These are phyloP conservation scores for Lipomyces sp. DNA, from an alignment of 805 yeast species.

Conservation along the genomic window DNA sequence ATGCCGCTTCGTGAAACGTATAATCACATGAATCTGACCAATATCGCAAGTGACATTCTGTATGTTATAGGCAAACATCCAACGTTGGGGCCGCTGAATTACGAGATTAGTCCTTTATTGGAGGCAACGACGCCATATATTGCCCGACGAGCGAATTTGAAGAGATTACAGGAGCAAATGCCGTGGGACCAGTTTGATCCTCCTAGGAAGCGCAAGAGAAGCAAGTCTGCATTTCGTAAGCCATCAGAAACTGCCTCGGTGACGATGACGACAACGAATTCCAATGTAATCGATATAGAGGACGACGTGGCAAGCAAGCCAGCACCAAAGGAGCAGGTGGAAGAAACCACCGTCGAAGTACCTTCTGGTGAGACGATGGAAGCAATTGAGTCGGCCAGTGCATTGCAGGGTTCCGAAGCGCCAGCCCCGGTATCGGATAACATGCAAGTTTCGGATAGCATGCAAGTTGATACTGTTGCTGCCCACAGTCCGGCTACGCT, in stretches of 20 bases:
- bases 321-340: too few species aligned
- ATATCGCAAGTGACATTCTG: conserved; percentile 3
- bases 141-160: background rate
- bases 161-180: background rate
- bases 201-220: background rate
- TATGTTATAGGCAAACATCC: conserved; percentile 2
- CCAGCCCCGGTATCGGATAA: too few species aligned
- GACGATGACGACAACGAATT: background rate
- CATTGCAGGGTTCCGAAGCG: too few species aligned
- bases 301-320: too few species aligned
- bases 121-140: background rate
- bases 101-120: background rate
- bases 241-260: background rate
- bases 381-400: too few species aligned
- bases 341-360: too few species aligned
- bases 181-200: conserved; percentile 2
- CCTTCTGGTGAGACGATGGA: too few species aligned
- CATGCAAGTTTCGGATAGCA: too few species aligned
- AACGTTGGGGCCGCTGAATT: conserved; percentile 1
- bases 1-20: too few species aligned
- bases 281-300: background rate
- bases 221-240: background rate
- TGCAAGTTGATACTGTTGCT: too few species aligned
- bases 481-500: too few species aligned
- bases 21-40: background rate